These are phyloP conservation scores for Cavenderia fasciculata DNA, from an alignment of 78 protist species.

Conservation along the genomic window DNA sequence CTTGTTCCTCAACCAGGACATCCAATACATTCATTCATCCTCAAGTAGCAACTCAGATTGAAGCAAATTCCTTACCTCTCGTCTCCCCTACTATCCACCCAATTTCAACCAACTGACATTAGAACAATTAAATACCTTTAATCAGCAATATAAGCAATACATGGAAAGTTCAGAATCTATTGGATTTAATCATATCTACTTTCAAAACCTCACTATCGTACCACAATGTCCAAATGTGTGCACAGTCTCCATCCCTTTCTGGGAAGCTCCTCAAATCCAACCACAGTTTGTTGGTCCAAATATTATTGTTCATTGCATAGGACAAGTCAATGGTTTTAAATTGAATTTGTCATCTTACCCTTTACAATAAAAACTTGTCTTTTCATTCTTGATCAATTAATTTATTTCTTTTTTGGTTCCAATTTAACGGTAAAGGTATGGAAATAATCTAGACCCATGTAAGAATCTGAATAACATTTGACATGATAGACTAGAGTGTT, in stretches of 20 bases:
- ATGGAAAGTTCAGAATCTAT: not conserved
- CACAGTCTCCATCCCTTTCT: not conserved
- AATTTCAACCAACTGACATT: not conserved
- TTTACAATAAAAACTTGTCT: too few relatives aligned
- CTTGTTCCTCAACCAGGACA: too few relatives aligned
- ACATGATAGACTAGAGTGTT: constrained; percentile 42
- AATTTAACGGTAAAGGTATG: constrained; percentile 7
- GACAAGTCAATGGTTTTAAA: too few relatives aligned
- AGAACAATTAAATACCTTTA: not conserved
- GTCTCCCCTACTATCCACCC: not conserved
- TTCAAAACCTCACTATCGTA: not conserved
- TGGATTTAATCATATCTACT: not conserved
- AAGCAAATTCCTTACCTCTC: not conserved
- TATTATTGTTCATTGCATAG: not conserved
- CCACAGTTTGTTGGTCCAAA: not conserved
- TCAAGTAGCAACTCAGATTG: not conserved
- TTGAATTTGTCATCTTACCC: too few relatives aligned
- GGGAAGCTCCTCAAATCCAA: not conserved
- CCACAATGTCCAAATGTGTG: not conserved
- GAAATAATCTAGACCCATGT: constrained; percentile 71
- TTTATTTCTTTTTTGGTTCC: not conserved
- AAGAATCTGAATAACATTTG: constrained; percentile 55
- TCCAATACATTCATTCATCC: not conserved
- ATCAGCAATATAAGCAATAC: not conserved
- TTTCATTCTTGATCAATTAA: too few relatives aligned